phyloP scores from a whole-genome alignment of 306 rosid species.

The Vachellia collinsii region DNA sequence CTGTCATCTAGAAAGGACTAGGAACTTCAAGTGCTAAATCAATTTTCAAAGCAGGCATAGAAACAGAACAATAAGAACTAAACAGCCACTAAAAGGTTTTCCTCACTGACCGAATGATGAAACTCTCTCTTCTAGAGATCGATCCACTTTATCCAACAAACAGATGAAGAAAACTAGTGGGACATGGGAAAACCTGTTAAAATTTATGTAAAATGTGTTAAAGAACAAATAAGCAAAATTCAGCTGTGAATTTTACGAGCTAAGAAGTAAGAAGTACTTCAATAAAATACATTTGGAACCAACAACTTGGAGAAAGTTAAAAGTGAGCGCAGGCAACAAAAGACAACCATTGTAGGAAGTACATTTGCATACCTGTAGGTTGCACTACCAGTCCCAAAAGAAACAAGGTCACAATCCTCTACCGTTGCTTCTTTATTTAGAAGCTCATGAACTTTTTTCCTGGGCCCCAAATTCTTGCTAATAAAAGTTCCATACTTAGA shows the following conservation, averaged over 20 bases:
- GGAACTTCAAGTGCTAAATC: constrained; percentile 23
- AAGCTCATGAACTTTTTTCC: constrained; percentile 72
- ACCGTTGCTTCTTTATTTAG: constrained; percentile 73
- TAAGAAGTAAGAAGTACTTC: background rate
- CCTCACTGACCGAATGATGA: constrained; percentile 78
- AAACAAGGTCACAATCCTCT: constrained; percentile 72
- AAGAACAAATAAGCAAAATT: constrained; percentile 20
- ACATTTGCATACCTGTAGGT: constrained; percentile 66
- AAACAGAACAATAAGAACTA: constrained; percentile 35
- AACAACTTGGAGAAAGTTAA: constrained; percentile 14
- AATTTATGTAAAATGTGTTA: constrained; percentile 30
- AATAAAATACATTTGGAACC: constrained; percentile 27
- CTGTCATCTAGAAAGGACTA: background rate
- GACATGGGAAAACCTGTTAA: constrained; percentile 78
- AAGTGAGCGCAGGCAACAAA: constrained; percentile 22
- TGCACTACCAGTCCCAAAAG: constrained; percentile 92
- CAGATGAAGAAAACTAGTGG: constrained; percentile 60
- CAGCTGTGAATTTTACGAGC: constrained; percentile 19
- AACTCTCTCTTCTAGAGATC: constrained; percentile 61
- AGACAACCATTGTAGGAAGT: constrained; percentile 22
- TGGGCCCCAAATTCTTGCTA: constrained; percentile 55
- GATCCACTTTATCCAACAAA: constrained; percentile 53
- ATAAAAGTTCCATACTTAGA: constrained; percentile 87
- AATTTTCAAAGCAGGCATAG: constrained; percentile 4
- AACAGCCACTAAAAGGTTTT: constrained; percentile 30